Base-by-base conservation (phyloP, 345 rosid genomes). In the Gossypium ekmanianum region DNA sequence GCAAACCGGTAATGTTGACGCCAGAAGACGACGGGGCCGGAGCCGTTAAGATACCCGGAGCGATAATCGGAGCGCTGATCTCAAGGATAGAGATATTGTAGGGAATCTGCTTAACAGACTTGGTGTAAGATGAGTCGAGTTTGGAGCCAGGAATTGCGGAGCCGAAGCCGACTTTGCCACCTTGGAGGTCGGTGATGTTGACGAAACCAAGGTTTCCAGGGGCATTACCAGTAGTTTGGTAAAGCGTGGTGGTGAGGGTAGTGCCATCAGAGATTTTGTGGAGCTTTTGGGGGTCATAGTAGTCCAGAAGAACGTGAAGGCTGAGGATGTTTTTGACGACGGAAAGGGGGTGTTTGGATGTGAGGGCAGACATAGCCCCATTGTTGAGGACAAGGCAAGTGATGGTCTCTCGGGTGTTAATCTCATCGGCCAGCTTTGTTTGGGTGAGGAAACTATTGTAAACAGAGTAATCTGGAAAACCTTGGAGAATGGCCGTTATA, bases 211-310 rank as follows among this genome's bases (percentile, higher is more conserved):
- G 20, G 76, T 86, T 89, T 1, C 98, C 98, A 9, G 97, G 90
- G 74, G 96, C 97, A 63, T 87, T 85, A 9, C 99, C 98, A 77
- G 97, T 95, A 73, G 99, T 90, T 78, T 91, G 99, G 80, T 91
- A 95, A 24, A 95, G 98, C 6, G 96, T 95, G 62, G 99, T 90
- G 72, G 89, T 68, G 78, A 94, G 89, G 7, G 86, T 81, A 57
- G 93, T 79, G 75, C 96, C 97, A 14, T 90, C 68, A 12, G 99
- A 83, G 87, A 93, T 84, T 78, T 85, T 69, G 76, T 93, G 98
- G 78, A 95, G 97, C 80, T 93, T 95, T 11, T 69, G 72, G 0
- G 94, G 88, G 80, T 90, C 97, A 80, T 79, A 95, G 87, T 89
- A 93, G 73, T 95, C 98, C 63, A 95, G 92, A 51, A 95, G 81